Evolutionary conservation across 1,139 yeast genomes (phyloP).

Genomic region (Magnusiomyces tetraspermus): DNA sequence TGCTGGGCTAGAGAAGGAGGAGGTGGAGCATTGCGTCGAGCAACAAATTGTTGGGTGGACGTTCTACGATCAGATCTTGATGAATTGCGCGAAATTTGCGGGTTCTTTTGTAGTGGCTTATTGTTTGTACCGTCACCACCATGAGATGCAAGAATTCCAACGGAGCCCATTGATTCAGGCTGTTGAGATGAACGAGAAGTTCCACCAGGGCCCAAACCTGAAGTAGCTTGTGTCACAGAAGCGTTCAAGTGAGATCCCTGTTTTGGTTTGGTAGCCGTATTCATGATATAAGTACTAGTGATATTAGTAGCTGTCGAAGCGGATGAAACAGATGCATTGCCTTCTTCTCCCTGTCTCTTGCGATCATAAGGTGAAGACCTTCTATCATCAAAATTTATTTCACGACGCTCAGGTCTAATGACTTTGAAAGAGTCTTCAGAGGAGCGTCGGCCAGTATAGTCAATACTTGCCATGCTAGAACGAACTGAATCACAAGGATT

Average conservation of each 20-base stretch:
- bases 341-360: slow-evolving; percentile 5
- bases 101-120: not conserved
- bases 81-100: slow-evolving; percentile 10
- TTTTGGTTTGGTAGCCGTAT: not conserved
- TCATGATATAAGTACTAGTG: not conserved
- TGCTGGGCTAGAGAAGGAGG: slow-evolving; percentile 37
- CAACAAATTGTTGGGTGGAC: slow-evolving; percentile 36
- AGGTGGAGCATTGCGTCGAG: slow-evolving; percentile 68
- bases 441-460: slow-evolving; percentile 9
- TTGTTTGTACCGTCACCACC: not conserved
- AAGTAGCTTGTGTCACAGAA: not conserved
- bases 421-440: slow-evolving; percentile 49
- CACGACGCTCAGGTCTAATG: slow-evolving; percentile 53
- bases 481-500: slow-evolving; percentile 1
- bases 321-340: not conserved
- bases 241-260: not conserved
- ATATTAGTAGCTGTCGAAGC: not conserved
- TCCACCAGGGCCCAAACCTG: not conserved
- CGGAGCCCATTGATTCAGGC: not conserved
- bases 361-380: slow-evolving; percentile 62
- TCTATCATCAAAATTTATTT: slow-evolving; percentile 74
- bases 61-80: slow-evolving; percentile 15
- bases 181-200: not conserved
- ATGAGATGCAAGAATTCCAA: too few species aligned
- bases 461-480: slow-evolving; percentile 10